A percentile compares a stretch with the other conserved stretches of the same genome.
Conservation (phyloP, 1,284 basidiomycete genomes). For the Malassezia sympodialis region DNA sequence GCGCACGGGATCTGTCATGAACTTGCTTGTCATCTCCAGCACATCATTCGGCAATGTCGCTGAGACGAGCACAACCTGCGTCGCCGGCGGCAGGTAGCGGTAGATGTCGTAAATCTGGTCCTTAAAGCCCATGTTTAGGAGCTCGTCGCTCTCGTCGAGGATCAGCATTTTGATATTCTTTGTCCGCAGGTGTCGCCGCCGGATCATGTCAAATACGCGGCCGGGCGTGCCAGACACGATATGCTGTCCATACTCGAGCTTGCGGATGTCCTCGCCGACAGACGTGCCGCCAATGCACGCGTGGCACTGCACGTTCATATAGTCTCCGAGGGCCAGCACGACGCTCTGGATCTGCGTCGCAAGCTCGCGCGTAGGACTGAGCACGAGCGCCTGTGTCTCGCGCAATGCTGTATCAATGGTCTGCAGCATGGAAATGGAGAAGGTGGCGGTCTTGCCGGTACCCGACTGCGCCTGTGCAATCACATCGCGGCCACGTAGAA, state of each 20-base stretch:
- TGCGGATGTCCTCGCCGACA: constrained; percentile 94
- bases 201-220: constrained; percentile 99
- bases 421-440: constrained; percentile 53
- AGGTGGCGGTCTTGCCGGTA: constrained; percentile 99
- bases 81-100: constrained; percentile 92
- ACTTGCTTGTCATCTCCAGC: constrained; percentile 98
- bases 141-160: constrained; percentile 93
- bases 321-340: constrained; percentile 89
- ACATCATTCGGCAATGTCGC: constrained; percentile 96
- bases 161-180: constrained; percentile 99
- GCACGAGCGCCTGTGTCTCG: constrained; percentile 90
- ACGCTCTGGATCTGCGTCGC: constrained; percentile 94
- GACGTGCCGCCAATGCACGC: constrained; percentile 94
- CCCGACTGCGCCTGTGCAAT: constrained; percentile 98
- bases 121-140: constrained; percentile 97
- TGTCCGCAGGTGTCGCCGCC: constrained; percentile 80
- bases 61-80: constrained; percentile 90
- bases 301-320: constrained; percentile 98
- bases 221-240: constrained; percentile 96
- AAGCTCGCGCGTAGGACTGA: constrained; percentile 59
- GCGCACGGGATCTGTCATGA: constrained; percentile 98
- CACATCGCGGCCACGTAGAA: constrained; percentile 67
- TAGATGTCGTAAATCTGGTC: constrained; percentile 99
- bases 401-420: constrained; percentile 90
- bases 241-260: constrained; percentile 95